Base-by-base conservation (phyloP, 495 filamentous ascomycete genomes). In the Penicillium canariense region DNA sequence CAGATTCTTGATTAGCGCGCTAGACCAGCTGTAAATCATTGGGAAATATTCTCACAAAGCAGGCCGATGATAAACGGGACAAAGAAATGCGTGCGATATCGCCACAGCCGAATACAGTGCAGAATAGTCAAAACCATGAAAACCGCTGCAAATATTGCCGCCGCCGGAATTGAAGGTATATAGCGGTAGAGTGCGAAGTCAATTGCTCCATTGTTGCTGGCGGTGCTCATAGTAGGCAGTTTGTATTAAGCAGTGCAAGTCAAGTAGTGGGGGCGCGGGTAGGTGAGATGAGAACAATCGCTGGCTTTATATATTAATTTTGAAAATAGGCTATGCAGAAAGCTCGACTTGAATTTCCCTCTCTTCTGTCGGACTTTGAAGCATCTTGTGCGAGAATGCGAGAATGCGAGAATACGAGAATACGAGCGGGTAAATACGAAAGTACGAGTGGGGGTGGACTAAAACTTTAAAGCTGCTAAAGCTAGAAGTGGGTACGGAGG, bases 161-260 rank as follows among this genome's bases (percentile, higher is more conserved):
- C 83, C 1, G 77, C 77, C 3, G 65, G 66, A 23, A 82, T 50
- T 3, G 74, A 81, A 1, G 83, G 84, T 11, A 55, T 55, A 26
- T 68, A 68, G 4, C 59, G 52, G 54, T 62, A 68, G 20, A 68
- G 58, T 17, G 58, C 54, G 43, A 56, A 68, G 42, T 57, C 45
- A 26, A 39, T 22, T 7, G 44, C 44, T 23, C 54, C 39, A 25
- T 52, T 36, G 11, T 20, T 52, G 18, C 11, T 42, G 8, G 42
- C 23, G 32, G 34, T 30, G 49, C 26, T 50, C 57, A 60, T 60
- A 32, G 20, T 48, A 36, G 25, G 18, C 32, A 35, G 8, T 1
- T 34, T 32, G 23, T 17, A 22, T 27, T 17, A 46, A 7, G 15
- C 23, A 48, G 46, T 35, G n/a, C n/a, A 12, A 30, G 30, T 22